These are phyloP conservation scores for Isabelozyma heimii DNA, from an alignment of 805 yeast genomes.

Conservation along the genomic window DNA sequence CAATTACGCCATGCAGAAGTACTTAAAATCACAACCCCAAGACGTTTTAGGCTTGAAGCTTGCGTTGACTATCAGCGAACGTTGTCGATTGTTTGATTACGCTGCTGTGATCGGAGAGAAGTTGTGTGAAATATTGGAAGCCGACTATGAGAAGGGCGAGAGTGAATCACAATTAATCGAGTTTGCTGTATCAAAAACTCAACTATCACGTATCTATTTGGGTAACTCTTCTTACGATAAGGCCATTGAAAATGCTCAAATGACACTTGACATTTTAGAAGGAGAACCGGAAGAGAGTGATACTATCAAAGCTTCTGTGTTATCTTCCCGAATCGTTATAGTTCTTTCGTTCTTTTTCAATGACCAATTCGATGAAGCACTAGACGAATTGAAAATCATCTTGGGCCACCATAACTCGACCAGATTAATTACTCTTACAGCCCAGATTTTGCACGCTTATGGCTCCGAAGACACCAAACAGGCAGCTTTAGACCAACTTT, in stretches of 20 bases:
- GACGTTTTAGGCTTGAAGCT: slow-evolving; percentile 58
- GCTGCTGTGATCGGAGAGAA: slow-evolving; percentile 50
- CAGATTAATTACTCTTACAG: slow-evolving; percentile 66
- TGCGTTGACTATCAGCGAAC: slow-evolving; percentile 59
- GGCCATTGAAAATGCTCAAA: slow-evolving; percentile 62
- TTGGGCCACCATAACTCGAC: slow-evolving; percentile 52
- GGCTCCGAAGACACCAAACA: slow-evolving; percentile 75
- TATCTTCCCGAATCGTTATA: slow-evolving; percentile 65
- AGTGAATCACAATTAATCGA: slow-evolving; percentile 42
- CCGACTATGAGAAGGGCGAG: slow-evolving; percentile 55
- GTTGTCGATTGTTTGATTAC: slow-evolving; percentile 58
- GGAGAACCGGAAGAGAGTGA: slow-evolving; percentile 30
- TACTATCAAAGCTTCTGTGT: slow-evolving; percentile 17
- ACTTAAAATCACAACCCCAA: slow-evolving; percentile 58
- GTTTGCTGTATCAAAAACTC: slow-evolving; percentile 63
- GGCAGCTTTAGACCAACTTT: slow-evolving; percentile 82
- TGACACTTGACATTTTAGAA: slow-evolving; percentile 49
- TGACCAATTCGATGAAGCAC: slow-evolving; percentile 60
- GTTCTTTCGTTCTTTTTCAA: slow-evolving; percentile 71
- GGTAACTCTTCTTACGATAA: slow-evolving; percentile 54
- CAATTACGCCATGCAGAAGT: slow-evolving; percentile 62
- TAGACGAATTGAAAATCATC: slow-evolving; percentile 66
- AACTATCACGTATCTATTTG: slow-evolving; percentile 66
- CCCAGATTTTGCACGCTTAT: slow-evolving; percentile 76
- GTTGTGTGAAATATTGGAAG: slow-evolving; percentile 51